These are phyloP conservation scores for Hypoxylon perforatum DNA, from an alignment of 495 filamentous ascomycete species.

Conservation along the genomic window DNA sequence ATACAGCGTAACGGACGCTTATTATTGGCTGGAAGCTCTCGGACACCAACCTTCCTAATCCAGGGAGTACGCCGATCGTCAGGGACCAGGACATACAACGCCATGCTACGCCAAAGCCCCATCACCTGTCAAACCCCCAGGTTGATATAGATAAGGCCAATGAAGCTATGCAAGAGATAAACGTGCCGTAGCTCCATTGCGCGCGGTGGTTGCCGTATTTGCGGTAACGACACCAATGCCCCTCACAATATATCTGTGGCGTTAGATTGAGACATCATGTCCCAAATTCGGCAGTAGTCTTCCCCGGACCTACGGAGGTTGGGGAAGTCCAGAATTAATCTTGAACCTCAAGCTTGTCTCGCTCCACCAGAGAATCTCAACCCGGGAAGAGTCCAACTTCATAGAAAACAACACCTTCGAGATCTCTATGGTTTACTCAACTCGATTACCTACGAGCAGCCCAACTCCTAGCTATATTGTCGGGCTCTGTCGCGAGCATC, in stretches of 20 bases:
- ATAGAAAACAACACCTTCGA: too few species aligned
- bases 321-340: conserved; percentile 2
- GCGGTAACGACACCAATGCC: neutral
- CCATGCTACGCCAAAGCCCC: neutral
- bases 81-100: conserved; percentile 25
- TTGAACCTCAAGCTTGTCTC: neutral
- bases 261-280: neutral
- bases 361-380: neutral
- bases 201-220: neutral
- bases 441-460: neutral
- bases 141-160: conserved; percentile 30
- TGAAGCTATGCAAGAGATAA: conserved; percentile 21
- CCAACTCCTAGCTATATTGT: too few species aligned
- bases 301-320: neutral
- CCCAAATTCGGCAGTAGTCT: conserved; percentile 1
- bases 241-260: neutral
- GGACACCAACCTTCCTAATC: conserved; percentile 39
- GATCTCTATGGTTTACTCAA: too few species aligned
- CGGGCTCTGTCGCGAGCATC: neutral
- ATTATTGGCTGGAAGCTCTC: conserved; percentile 24
- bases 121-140: neutral
- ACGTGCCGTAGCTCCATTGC: conserved; percentile 22
- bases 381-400: too few species aligned
- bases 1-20: conserved; percentile 17
- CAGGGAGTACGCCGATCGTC: conserved; percentile 35